Conservation (phyloP, 2,329 filamentous ascomycete species). For the Xylaria digitata region DNA sequence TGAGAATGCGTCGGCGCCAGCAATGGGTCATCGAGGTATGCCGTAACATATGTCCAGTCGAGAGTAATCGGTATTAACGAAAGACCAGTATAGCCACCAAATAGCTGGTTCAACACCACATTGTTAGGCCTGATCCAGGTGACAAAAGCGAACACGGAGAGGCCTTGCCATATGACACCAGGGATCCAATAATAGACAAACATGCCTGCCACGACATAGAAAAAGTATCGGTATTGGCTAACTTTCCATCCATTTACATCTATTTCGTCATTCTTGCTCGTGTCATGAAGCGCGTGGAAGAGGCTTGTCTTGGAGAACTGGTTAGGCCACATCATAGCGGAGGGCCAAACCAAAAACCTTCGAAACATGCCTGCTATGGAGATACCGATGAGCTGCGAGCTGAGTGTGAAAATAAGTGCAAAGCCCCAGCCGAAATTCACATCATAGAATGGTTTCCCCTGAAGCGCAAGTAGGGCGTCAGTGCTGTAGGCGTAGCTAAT, state of each 20-base stretch:
- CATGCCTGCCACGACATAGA: constrained; percentile 55
- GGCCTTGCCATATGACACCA: constrained; percentile 60
- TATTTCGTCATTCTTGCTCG: constrained; percentile 54
- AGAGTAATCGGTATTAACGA: constrained; percentile 59
- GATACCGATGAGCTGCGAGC: constrained; percentile 65
- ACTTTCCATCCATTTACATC: constrained; percentile 59
- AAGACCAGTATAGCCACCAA: constrained; percentile 59
- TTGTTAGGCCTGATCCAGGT: constrained; percentile 62
- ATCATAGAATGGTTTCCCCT: constrained; percentile 56
- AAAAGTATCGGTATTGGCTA: constrained; percentile 59
- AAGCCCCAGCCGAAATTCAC: constrained; percentile 61
- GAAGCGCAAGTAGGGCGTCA: constrained; percentile 54
- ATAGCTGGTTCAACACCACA: constrained; percentile 60
- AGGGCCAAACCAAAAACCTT: constrained; percentile 60
- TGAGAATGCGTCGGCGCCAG: constrained; percentile 53
- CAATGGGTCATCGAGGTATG: constrained; percentile 52
- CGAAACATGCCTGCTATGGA: constrained; percentile 62
- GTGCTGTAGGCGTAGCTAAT: constrained; percentile 55
- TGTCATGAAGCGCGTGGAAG: constrained; percentile 58
- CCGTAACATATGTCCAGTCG: constrained; percentile 56
- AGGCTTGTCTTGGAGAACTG: constrained; percentile 61
- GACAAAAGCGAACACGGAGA: constrained; percentile 61
- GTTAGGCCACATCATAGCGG: constrained; percentile 62
- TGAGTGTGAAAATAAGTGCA: constrained; percentile 60
- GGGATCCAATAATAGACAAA: constrained; percentile 67